phyloP scores from a whole-genome alignment of 2,329 filamentous ascomycete species.

The Aspergillus fijiensis region DNA sequence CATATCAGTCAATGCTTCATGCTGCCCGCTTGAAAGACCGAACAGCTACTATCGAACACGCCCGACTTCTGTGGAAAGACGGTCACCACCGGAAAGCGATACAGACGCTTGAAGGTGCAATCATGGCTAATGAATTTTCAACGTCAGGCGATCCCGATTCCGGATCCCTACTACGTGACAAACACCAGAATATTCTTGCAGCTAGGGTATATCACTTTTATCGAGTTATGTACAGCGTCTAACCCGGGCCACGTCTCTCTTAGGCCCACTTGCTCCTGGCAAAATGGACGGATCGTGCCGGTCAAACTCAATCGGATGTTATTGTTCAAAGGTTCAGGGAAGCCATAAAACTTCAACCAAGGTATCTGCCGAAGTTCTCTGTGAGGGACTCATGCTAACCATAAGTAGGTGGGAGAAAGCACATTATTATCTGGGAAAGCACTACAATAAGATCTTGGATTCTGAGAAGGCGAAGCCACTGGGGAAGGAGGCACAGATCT shows the following conservation, averaged over 20 bases:
- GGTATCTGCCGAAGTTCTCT: slow-evolving; percentile 17
- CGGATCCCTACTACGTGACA: slow-evolving; percentile 42
- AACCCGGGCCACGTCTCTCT: not conserved
- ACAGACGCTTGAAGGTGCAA: slow-evolving; percentile 82
- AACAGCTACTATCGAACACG: slow-evolving; percentile 90
- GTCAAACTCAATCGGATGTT: slow-evolving; percentile 81
- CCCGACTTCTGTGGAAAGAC: slow-evolving; percentile 88
- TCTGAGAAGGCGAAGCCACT: slow-evolving; percentile 76
- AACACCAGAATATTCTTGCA: slow-evolving; percentile 53
- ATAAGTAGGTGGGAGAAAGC: slow-evolving; percentile 83
- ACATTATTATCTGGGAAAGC: slow-evolving; percentile 92
- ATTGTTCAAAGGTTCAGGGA: slow-evolving; percentile 80
- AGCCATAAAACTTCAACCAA: slow-evolving; percentile 54
- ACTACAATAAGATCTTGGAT: slow-evolving; percentile 95
- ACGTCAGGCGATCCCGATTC: slow-evolving; percentile 36
- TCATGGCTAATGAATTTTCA: slow-evolving; percentile 75
- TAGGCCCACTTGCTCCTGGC: slow-evolving; percentile 83
- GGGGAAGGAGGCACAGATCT: slow-evolving; percentile 74
- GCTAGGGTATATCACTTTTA: slow-evolving; percentile 39
- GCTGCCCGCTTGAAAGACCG: slow-evolving; percentile 81
- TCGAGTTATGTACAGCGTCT: not conserved
- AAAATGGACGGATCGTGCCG: slow-evolving; percentile 95
- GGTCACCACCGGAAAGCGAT: slow-evolving; percentile 94
- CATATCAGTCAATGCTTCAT: slow-evolving; percentile 90
- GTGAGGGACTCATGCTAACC: not conserved